Evolutionary conservation across 805 yeast genomes (phyloP).

Genomic region (Pichia thaimueangensis): DNA sequence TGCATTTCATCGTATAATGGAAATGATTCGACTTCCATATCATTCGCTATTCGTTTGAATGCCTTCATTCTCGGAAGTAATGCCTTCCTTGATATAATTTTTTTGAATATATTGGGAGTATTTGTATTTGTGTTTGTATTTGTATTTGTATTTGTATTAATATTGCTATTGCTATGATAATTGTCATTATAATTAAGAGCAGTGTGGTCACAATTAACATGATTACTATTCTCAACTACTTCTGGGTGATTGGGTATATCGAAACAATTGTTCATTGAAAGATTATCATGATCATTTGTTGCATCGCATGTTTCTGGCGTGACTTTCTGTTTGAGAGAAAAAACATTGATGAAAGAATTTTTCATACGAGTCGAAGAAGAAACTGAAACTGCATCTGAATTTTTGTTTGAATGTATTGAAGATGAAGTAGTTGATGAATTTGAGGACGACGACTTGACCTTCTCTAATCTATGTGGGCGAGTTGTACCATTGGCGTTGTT

Average conservation of each 20-base stretch:
- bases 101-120: constrained; percentile 25
- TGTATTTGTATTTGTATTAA: background rate
- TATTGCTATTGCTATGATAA: background rate
- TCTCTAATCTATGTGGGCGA: too few relatives aligned
- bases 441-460: background rate
- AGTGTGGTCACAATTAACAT: too few relatives aligned
- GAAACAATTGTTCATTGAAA: too few relatives aligned
- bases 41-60: constrained; percentile 30
- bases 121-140: too few relatives aligned
- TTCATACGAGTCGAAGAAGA: background rate
- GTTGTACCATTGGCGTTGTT: background rate
- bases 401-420: background rate
- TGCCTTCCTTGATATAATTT: constrained; percentile 23
- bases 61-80: constrained; percentile 31
- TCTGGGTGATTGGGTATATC: background rate
- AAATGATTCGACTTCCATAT: constrained; percentile 29
- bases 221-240: background rate
- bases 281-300: too few relatives aligned
- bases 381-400: background rate
- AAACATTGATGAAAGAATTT: constrained; percentile 1
- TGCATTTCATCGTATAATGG: constrained; percentile 32
- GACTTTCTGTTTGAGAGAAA: constrained; percentile 1
- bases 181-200: too few relatives aligned
- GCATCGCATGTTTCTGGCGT: background rate
- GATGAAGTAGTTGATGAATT: background rate